Base-by-base conservation (phyloP, 176 grass and related monocot genomes). In the Oryza rufipogon region DNA sequence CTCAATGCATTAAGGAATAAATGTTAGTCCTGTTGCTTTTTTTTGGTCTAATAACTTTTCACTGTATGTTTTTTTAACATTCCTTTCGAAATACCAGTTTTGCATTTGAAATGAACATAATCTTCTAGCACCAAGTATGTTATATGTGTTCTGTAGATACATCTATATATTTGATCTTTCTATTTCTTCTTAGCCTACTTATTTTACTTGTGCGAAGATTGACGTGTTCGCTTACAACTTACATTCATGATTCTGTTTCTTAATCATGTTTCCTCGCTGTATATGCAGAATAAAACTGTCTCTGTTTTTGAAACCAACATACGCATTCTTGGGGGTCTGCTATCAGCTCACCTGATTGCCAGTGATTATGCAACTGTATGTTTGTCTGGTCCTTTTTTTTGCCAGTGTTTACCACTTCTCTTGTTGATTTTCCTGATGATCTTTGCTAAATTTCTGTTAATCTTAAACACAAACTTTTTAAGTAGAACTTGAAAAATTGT, bases 241-340 rank as follows among this genome's bases (percentile, higher is more conserved):
- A 46, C 39, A 41, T 70, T 63, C 77, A 79, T 4, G 16, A 81
- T 34, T 33, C 73, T 77, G 12, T 44, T 44, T 44, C 2, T 56
- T 71, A 80, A 70, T 80, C 49, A 85, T 90, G 70, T 90, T 80
- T 78, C 9, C 25, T 66, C 17, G 6, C 45, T 74, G 38, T 39
- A 42, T 68, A 74, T 83, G 81, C 87, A 98, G 95, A 92, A 95
- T 72, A 98, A 98, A 93, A 98, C 95, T 17, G 95, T 98, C 73
- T 98, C 95, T 51, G 90, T 98, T 74, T 98, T 98, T 75, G 95
- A 98, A 87, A 98, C 95, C 74, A 98, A 94, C 64, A 98, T 98
- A 68, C 90, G 95, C 64, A 91, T 98, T 78, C 92, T 98, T 52
- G 95, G 95, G 14, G 95, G 95, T 51, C 85, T 98, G 69, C 66